Conservation (phyloP, 1,139 yeast genomes). For the Kodamaea alishanica region DNA sequence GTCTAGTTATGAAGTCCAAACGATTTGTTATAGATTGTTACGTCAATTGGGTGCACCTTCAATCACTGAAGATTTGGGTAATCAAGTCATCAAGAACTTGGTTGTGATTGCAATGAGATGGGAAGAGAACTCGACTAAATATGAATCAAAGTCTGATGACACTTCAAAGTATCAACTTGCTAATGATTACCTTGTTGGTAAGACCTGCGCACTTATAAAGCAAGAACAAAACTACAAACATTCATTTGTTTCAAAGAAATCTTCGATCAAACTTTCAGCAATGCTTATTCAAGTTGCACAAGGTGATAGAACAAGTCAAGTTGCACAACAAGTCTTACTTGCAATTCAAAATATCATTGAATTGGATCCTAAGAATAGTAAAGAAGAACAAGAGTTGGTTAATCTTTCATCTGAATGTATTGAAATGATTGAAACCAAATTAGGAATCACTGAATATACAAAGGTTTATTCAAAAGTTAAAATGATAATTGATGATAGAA, state of each 20-base stretch:
- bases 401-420: constrained; percentile 66
- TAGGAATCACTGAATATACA: constrained; percentile 76
- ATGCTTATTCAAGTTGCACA: constrained; percentile 49
- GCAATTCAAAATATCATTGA: constrained; percentile 60
- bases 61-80: constrained; percentile 60
- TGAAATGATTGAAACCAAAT: constrained; percentile 59
- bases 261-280: constrained; percentile 60
- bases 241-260: constrained; percentile 56
- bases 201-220: constrained; percentile 61
- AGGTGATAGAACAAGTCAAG: constrained; percentile 32
- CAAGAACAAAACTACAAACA: constrained; percentile 54
- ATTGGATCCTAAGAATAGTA: constrained; percentile 33
- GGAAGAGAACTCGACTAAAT: constrained; percentile 47
- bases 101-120: constrained; percentile 61
- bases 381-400: constrained; percentile 50
- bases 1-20: constrained; percentile 48
- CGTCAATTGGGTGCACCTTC: constrained; percentile 82
- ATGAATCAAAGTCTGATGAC: constrained; percentile 17
- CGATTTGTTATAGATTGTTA: constrained; percentile 61
- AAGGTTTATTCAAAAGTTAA: constrained; percentile 60
- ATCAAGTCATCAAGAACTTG: constrained; percentile 65
- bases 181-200: constrained; percentile 58
- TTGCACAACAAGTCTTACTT: constrained; percentile 50
- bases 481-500: constrained; percentile 53
- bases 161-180: constrained; percentile 37